A percentile compares a stretch with the other conserved stretches of the same genome.
phyloP scores from a whole-genome alignment of 2,329 filamentous ascomycete genomes.

The Phaeomoniella chlamydospora region DNA sequence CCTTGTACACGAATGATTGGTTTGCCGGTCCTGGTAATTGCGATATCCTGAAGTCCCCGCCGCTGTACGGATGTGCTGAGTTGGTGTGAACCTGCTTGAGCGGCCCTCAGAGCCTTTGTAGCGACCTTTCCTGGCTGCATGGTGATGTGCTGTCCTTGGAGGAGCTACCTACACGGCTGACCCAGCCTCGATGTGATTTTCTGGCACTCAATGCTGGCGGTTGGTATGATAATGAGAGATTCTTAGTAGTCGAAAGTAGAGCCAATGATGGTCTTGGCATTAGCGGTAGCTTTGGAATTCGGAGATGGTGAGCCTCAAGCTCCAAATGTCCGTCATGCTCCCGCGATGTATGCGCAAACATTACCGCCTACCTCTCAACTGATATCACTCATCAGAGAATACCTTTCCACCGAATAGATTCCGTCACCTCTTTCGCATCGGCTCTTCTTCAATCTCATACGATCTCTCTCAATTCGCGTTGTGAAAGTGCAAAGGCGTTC shows the following conservation, averaged over 20 bases:
- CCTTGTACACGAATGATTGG: slow-evolving; percentile 79
- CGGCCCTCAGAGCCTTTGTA: background rate
- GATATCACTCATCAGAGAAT: background rate
- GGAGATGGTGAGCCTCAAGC: background rate
- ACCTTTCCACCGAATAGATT: too few relatives aligned
- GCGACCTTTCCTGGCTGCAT: slow-evolving; percentile 1
- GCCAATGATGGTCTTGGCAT: too few relatives aligned
- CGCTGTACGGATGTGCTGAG: slow-evolving; percentile 16
- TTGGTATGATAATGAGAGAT: too few relatives aligned
- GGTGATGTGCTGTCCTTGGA: background rate
- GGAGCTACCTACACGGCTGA: background rate
- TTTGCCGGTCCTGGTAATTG: slow-evolving; percentile 91
- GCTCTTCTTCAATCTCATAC: background rate
- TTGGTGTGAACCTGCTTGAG: background rate
- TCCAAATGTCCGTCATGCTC: background rate
- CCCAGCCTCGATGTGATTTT: too few relatives aligned
- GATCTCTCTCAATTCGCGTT: background rate
- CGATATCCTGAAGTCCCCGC: slow-evolving; percentile 59
- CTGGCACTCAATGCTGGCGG: too few relatives aligned
- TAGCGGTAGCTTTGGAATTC: too few relatives aligned
- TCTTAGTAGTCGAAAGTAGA: too few relatives aligned
- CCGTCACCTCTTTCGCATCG: background rate
- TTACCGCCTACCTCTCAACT: background rate
- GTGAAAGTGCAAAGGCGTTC: background rate
- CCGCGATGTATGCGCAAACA: background rate